phyloP scores from a whole-genome alignment of 495 filamentous ascomycete species.

The Penicillium cinerascens region DNA sequence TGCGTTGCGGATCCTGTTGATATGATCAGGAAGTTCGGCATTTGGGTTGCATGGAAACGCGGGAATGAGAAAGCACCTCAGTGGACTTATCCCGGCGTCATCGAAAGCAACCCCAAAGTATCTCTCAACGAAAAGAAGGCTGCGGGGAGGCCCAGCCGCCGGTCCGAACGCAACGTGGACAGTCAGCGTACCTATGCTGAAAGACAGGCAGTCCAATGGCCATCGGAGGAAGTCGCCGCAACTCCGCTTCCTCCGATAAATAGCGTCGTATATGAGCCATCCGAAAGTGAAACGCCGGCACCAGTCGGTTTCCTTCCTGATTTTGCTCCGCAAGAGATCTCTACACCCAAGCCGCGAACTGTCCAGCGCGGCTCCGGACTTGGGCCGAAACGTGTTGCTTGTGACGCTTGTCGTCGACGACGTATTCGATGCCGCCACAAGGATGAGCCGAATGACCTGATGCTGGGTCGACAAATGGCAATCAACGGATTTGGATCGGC shows the following conservation, averaged over 20 bases:
- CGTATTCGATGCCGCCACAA: slow-evolving; percentile 54
- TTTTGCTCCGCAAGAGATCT: slow-evolving; percentile 25
- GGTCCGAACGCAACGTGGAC: slow-evolving; percentile 43
- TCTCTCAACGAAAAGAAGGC: slow-evolving; percentile 41
- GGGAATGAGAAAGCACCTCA: slow-evolving; percentile 64
- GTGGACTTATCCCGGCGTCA: slow-evolving; percentile 57
- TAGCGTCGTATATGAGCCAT: slow-evolving; percentile 12
- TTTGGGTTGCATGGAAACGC: slow-evolving; percentile 73
- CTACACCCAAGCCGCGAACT: slow-evolving; percentile 29
- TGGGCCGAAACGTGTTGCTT: slow-evolving; percentile 51
- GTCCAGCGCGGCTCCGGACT: slow-evolving; percentile 39
- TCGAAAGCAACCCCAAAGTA: slow-evolving; percentile 44
- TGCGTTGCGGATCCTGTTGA: slow-evolving; percentile 59
- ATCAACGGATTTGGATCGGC: slow-evolving; percentile 28
- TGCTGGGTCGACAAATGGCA: slow-evolving; percentile 28
- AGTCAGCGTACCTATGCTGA: slow-evolving; percentile 45
- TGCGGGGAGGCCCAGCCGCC: slow-evolving; percentile 43
- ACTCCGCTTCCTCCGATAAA: slow-evolving; percentile 12
- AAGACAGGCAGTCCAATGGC: slow-evolving; percentile 43
- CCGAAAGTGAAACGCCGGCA: slow-evolving; percentile 20
- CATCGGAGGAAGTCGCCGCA: slow-evolving; percentile 25
- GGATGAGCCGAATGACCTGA: slow-evolving; percentile 38
- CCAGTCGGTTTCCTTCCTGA: slow-evolving; percentile 16
- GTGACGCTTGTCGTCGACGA: slow-evolving; percentile 53
- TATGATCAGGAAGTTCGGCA: slow-evolving; percentile 58